Evolutionary conservation across 1,139 yeast genomes (phyloP), one percentile per base, ranked within the genome.

Genomic region (Lodderomyces margitis): DNA sequence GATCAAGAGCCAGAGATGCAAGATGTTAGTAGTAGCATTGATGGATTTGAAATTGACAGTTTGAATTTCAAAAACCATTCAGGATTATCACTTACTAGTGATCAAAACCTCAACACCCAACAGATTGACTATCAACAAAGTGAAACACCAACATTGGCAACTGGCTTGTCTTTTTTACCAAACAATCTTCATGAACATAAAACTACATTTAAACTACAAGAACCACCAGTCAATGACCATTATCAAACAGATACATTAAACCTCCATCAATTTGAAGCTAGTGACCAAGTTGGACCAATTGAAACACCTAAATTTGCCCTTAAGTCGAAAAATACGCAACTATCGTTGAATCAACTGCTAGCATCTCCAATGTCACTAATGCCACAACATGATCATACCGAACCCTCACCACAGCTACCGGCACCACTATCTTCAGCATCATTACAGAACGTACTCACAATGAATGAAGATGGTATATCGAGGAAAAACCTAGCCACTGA

Each of bases 401-500:
- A 61, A 40, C 61, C 64, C 3, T 63, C 70, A 4, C 70, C 70
- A 4, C 71, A 64, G 43, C 49, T 65, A 17, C 70, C 70, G 8
- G 68, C 70, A 4, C 63, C 66, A 9, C 28, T 44, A 39, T 39
- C 58, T 12, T 49, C 59, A n/a, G 37, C 56, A 3, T 53, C 64
- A 9, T 48, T 53, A 12, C 58, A 59, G 37, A 51, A 59, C 39
- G 73, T 25, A 3, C 21, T 35, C 23, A 27, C 31, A 9, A 24
- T 14, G 20, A 12, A 24, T 10, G 21, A 20, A 27, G 66, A 40
- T 59, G 63, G 40, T 53, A 59, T 9, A 53, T 64, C 36, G 45
- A 58, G 82, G 31, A 70, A 66, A 49, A 72, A 68, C 21, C 58
- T 80, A 51, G 85, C 84, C 6, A 78, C 86, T 0, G 86, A 80